Base-by-base conservation (phyloP, 257 asterid genomes). In the Coffea canephora region DNA sequence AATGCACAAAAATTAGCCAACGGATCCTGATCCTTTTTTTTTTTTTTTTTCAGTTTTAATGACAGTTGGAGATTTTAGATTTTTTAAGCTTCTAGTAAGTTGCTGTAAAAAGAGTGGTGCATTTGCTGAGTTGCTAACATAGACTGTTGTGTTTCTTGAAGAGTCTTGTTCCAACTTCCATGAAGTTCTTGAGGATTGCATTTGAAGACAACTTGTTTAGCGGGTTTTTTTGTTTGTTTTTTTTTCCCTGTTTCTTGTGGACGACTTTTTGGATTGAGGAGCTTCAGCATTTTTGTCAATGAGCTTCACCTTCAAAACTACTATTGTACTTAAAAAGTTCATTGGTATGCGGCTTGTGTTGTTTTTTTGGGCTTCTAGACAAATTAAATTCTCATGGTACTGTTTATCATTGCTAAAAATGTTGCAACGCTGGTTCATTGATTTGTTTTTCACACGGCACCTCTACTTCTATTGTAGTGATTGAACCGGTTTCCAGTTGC, bases 1-100 rank as follows among this genome's bases (percentile, higher is more conserved):
- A 88, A 87, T 82, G 91, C 94, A 69, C 92, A 91, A 75, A 93
- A 91, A 78, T 68, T 88, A 78, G 84, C 87, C 4, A 87, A 86
- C 75, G 88, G 86, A 70, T 78, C 93, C 31, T 93, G 86, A 83
- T 77, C 34, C 34, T 31, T 31, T 31, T 71, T 49, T 54, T 54
- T 54, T 54, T 54, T 19, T 76, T 39, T 14, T 19, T 74, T 49
- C 21, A 19, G 21, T 74, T 34, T 46, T 39, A 39, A 39, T 39
- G 75, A 70, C 49, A 57, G 46, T 13, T 52, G 80, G 77, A 71
- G 59, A 74, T 81, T 67, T n/a, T 43, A 65, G 57, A 50, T 46
- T 78, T 76, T 72, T 13, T 10, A 82, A 71, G 27, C 15, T 50
- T 57, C 54, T 76, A 54, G 6, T 76, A 34, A 71, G 66, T 39